Conservation (phyloP, 2,329 filamentous ascomycete genomes). For the Dactylella cylindrospora region DNA sequence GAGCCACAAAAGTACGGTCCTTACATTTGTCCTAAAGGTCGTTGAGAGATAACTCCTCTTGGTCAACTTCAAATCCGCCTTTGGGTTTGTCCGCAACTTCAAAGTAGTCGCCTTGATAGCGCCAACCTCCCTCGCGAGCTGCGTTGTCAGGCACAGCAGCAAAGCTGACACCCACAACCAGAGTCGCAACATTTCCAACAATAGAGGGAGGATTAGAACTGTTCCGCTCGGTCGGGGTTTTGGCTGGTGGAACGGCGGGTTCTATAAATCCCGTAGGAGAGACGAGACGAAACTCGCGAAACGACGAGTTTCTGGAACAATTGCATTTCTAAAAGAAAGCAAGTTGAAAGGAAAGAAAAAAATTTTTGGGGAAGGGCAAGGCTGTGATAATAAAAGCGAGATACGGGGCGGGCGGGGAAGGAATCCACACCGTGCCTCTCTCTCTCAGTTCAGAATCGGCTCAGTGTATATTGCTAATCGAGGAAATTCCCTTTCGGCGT, state of each 20-base stretch:
- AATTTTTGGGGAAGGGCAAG: not conserved
- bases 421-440: too few species aligned
- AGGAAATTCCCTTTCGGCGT: too few species aligned
- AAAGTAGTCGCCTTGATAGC: conserved; percentile 21
- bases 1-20: not conserved
- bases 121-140: conserved; percentile 4
- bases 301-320: conserved; percentile 10
- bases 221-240: too few species aligned
- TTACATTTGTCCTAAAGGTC: conserved; percentile 27
- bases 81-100: conserved; percentile 30
- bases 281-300: conserved; percentile 12
- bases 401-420: too few species aligned
- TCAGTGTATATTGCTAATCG: too few species aligned
- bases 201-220: too few species aligned
- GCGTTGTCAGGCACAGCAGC: conserved; percentile 23
- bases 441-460: too few species aligned
- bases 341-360: not conserved
- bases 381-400: conserved; percentile 21
- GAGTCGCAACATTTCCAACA: too few species aligned
- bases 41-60: conserved; percentile 34
- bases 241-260: too few species aligned
- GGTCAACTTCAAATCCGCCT: conserved; percentile 22
- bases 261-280: too few species aligned
- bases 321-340: conserved; percentile 18
- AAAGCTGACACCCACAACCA: conserved; percentile 1